Percentiles rank a stretch among this genome's conserved stretches.
phyloP scores from a whole-genome alignment of 352 stramenopile species.

The Phytopythium cucurbitacearum region DNA sequence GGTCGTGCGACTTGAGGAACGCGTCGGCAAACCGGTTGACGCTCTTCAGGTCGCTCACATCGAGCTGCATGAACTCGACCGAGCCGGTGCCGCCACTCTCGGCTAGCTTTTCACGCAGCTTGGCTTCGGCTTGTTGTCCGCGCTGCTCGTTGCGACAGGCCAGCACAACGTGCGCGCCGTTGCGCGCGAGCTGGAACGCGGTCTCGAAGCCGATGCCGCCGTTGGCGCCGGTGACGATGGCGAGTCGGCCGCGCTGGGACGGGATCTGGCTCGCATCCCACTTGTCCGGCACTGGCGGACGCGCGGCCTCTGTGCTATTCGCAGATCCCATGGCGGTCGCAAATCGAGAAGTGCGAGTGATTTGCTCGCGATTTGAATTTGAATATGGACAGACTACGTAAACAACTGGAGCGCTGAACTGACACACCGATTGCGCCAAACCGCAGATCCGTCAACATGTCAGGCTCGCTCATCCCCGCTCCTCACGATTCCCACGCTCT shows the following conservation, averaged over 20 bases:
- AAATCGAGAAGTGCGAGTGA: too few species aligned
- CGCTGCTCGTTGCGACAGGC: slow-evolving; percentile 21
- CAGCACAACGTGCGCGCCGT: slow-evolving; percentile 30
- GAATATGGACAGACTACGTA: too few species aligned
- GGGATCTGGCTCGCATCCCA: slow-evolving; percentile 17
- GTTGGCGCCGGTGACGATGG: slow-evolving; percentile 23
- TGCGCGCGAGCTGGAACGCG: slow-evolving; percentile 20
- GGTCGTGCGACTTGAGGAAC: slow-evolving; percentile 24
- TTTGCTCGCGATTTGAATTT: too few species aligned
- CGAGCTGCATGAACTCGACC: slow-evolving; percentile 52
- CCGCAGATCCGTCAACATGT: too few species aligned
- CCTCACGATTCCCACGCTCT: too few species aligned
- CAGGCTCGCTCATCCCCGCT: too few species aligned
- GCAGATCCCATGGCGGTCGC: too few species aligned
- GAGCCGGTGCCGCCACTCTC: slow-evolving; percentile 7
- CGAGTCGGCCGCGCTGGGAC: slow-evolving; percentile 16
- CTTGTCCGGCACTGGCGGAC: slow-evolving; percentile 11
- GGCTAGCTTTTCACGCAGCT: slow-evolving; percentile 10
- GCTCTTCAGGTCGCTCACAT: slow-evolving; percentile 35
- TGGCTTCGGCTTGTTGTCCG: slow-evolving; percentile 17
- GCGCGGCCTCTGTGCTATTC: too few species aligned
- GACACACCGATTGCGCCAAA: too few species aligned
- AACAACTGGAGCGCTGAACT: too few species aligned
- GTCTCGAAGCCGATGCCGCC: slow-evolving; percentile 29
- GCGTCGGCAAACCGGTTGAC: slow-evolving; percentile 33